These are phyloP conservation scores for Trypanosoma mega DNA, from an alignment of 208 protist species.

Conservation along the genomic window DNA sequence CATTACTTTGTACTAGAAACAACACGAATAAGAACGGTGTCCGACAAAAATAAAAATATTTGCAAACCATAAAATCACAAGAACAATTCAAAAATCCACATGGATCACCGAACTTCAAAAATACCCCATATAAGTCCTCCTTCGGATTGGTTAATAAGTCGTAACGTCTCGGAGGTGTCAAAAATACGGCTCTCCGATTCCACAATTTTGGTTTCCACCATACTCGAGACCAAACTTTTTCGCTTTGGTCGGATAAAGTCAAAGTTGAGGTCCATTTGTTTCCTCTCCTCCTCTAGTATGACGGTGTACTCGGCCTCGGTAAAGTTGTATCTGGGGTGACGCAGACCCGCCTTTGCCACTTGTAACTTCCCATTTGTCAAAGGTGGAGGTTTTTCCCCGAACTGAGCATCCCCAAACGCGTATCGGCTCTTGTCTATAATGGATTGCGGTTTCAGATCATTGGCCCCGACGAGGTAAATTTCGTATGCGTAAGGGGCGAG, in stretches of 20 bases:
- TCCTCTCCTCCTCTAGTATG: constrained; percentile 40
- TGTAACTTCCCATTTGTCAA: not conserved
- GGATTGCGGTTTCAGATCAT: constrained; percentile 57
- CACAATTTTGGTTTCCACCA: not conserved
- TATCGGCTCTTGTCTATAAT: constrained; percentile 75
- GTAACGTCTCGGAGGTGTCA: constrained; percentile 57
- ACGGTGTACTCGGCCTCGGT: constrained; percentile 53
- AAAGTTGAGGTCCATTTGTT: constrained; percentile 18
- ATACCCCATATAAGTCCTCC: constrained; percentile 75
- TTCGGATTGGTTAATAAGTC: constrained; percentile 48
- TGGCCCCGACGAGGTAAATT: constrained; percentile 67
- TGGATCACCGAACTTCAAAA: constrained; percentile 42
- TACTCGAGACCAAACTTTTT: not conserved
- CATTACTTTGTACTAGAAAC: not conserved
- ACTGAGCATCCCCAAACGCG: constrained; percentile 33
- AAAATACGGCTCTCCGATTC: constrained; percentile 22
- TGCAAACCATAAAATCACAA: not conserved
- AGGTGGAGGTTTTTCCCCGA: constrained; percentile 3
- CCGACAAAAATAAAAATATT: not conserved
- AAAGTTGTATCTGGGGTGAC: constrained; percentile 31
- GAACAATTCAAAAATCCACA: not conserved
- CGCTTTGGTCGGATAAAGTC: constrained; percentile 30
- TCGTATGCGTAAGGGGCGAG: constrained; percentile 66
- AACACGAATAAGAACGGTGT: too few species aligned
- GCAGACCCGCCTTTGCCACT: constrained; percentile 4